A percentile compares a stretch with the other conserved stretches of the same genome.
phyloP scores from a whole-genome alignment of 257 asterid species.

The Gynochthodes officinalis region DNA sequence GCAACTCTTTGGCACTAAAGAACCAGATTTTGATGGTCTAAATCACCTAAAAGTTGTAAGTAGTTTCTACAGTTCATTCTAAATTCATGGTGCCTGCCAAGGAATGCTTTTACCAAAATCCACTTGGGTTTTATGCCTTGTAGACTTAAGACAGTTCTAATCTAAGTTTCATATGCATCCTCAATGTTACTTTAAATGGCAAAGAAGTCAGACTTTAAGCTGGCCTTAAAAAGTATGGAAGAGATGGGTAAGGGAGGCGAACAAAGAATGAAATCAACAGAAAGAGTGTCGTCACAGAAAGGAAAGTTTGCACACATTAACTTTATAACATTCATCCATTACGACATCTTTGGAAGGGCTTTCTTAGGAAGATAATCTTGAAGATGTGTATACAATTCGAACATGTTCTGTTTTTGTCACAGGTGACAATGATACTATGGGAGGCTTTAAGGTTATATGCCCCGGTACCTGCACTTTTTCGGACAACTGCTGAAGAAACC shows the following conservation, averaged over 20 bases:
- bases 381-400: background rate
- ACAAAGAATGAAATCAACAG: background rate
- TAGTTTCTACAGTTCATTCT: background rate
- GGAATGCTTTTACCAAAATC: too few relatives aligned
- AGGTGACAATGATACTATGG: slow-evolving; percentile 29
- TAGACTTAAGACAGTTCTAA: background rate
- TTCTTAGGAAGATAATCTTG: background rate
- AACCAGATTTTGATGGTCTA: slow-evolving; percentile 27
- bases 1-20: slow-evolving; percentile 21
- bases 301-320: too few relatives aligned
- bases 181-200: background rate
- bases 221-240: background rate
- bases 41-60: slow-evolving; percentile 39
- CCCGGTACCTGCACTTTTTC: background rate
- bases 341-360: background rate
- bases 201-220: background rate
- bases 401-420: background rate
- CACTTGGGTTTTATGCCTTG: too few relatives aligned
- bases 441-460: slow-evolving; percentile 31
- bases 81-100: slow-evolving; percentile 24
- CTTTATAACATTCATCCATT: too few relatives aligned
- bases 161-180: background rate
- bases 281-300: too few relatives aligned
- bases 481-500: slow-evolving; percentile 19
- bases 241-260: background rate